These are phyloP conservation scores for Fusarium sp. DNA, from an alignment of 2,329 filamentous ascomycete species.

Conservation along the genomic window DNA sequence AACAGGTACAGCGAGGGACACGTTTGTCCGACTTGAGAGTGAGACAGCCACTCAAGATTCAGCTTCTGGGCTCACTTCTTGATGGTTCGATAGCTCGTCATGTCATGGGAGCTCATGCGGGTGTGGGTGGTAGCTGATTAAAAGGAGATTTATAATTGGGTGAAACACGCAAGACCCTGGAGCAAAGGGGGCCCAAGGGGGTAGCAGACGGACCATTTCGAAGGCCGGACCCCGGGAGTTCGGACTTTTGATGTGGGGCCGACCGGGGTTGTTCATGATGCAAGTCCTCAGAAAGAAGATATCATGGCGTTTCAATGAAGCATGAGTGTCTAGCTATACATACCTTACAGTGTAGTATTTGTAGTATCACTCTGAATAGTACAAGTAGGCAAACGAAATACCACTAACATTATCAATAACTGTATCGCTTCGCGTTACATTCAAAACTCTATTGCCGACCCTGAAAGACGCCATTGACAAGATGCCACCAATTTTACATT, in stretches of 20 bases:
- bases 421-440: not conserved
- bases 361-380: not conserved
- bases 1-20: conserved; percentile 6
- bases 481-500: conserved; percentile 9
- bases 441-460: conserved; percentile 2
- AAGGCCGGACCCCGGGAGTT: conserved; percentile 19
- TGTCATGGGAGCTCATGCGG: conserved; percentile 29
- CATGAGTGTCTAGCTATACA: not conserved
- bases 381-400: too few species aligned
- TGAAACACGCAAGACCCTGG: not conserved
- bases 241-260: conserved; percentile 32
- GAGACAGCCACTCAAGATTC: conserved; percentile 21
- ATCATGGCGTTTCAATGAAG: not conserved
- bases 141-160: conserved; percentile 25
- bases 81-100: conserved; percentile 37
- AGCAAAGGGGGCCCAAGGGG: not conserved
- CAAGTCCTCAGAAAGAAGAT: not conserved
- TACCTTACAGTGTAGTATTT: too few species aligned
- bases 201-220: conserved; percentile 22
- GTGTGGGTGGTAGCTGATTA: conserved; percentile 35
- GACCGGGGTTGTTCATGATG: conserved; percentile 6
- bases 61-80: conserved; percentile 33
- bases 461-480: conserved; percentile 17
- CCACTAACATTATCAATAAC: not conserved
- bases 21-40: conserved; percentile 21